These are phyloP conservation scores for Mycena rosella DNA, from an alignment of 768 basidiomycete genomes.

Conservation along the genomic window DNA sequence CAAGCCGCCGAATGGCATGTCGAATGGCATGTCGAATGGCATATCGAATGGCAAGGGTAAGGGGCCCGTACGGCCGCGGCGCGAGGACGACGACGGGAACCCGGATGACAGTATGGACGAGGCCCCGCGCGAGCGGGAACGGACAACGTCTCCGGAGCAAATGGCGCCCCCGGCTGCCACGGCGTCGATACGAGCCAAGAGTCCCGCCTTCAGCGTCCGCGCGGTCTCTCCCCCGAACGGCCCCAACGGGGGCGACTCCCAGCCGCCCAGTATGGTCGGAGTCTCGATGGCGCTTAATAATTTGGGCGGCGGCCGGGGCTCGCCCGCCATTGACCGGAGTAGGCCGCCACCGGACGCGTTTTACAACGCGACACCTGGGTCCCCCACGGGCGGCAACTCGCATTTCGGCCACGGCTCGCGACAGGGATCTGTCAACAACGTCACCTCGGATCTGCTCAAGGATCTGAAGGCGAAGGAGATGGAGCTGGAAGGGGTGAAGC, in stretches of 20 bases:
- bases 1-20: slow-evolving; percentile 59
- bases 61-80: slow-evolving; percentile 62
- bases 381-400: slow-evolving; percentile 60
- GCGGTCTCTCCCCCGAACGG: slow-evolving; percentile 71
- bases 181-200: slow-evolving; percentile 62
- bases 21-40: slow-evolving; percentile 64
- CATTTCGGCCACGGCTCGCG: slow-evolving; percentile 55
- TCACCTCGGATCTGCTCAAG: slow-evolving; percentile 79
- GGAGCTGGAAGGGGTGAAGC: slow-evolving; percentile 82
- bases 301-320: slow-evolving; percentile 54
- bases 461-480: slow-evolving; percentile 87
- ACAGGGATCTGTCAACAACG: slow-evolving; percentile 74
- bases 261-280: slow-evolving; percentile 65
- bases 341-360: slow-evolving; percentile 74
- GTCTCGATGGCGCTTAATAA: slow-evolving; percentile 67
- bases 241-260: slow-evolving; percentile 47
- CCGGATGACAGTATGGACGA: slow-evolving; percentile 72
- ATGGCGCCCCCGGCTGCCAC: slow-evolving; percentile 32
- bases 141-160: slow-evolving; percentile 71
- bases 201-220: slow-evolving; percentile 65
- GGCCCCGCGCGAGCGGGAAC: slow-evolving; percentile 62
- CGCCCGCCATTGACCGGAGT: slow-evolving; percentile 62
- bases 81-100: slow-evolving; percentile 57
- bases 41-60: slow-evolving; percentile 63
- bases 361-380: slow-evolving; percentile 57